A percentile compares a stretch with the other conserved stretches of the same genome.
Conservation (phyloP, 257 asterid species). For the Ligustrum vulgare region DNA sequence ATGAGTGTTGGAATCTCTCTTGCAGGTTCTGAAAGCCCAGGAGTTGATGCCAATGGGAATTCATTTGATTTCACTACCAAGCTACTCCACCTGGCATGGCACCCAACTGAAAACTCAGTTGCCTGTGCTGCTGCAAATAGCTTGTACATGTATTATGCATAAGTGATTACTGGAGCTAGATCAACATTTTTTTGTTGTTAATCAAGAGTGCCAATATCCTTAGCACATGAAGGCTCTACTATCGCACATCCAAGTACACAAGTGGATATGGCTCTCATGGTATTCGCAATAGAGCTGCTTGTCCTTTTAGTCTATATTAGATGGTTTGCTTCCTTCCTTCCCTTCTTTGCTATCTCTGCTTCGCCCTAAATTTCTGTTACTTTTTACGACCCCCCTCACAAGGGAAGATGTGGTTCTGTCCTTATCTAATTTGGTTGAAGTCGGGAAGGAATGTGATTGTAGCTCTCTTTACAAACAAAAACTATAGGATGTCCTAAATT, state of each 20-base stretch:
- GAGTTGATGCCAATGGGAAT: slow-evolving; percentile 61
- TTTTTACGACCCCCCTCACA: slow-evolving; percentile 28
- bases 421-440: slow-evolving; percentile 34
- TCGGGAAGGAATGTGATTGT: slow-evolving; percentile 40
- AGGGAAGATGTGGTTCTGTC: slow-evolving; percentile 32
- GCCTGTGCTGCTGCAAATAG: slow-evolving; percentile 91
- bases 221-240: slow-evolving; percentile 28
- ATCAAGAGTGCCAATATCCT: slow-evolving; percentile 29
- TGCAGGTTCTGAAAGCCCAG: slow-evolving; percentile 72
- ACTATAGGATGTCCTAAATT: slow-evolving; percentile 30
- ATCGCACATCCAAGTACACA: slow-evolving; percentile 40
- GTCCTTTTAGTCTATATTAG: slow-evolving; percentile 29
- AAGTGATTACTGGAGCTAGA: slow-evolving; percentile 13
- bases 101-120: slow-evolving; percentile 74
- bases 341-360: slow-evolving; percentile 29
- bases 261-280: slow-evolving; percentile 24
- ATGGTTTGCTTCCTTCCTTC: slow-evolving; percentile 16
- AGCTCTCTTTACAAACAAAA: slow-evolving; percentile 45
- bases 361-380: slow-evolving; percentile 32
- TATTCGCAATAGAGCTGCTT: slow-evolving; percentile 30
- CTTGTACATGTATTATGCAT: slow-evolving; percentile 82
- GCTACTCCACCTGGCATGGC: slow-evolving; percentile 89
- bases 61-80: slow-evolving; percentile 75
- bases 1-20: slow-evolving; percentile 6
- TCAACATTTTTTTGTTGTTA: slow-evolving; percentile 36